Base-by-base conservation (phyloP, 768 basidiomycete genomes). In the Lentinula guzmanii region DNA sequence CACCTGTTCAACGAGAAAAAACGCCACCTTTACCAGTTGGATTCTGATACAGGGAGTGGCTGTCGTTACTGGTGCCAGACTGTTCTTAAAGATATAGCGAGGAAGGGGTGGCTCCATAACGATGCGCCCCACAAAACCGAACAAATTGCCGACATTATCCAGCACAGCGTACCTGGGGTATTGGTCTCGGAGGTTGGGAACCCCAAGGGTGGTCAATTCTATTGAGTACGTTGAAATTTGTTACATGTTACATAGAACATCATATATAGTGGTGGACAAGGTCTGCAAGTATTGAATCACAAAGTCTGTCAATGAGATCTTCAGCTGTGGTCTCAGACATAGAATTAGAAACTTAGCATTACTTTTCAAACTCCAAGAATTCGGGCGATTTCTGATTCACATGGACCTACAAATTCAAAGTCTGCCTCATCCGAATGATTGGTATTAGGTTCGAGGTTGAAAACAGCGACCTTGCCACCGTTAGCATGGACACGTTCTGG, bases 391-490 rank as follows among this genome's bases (percentile, higher is more conserved):
- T 39, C 63, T 1, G 34, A 53, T 52, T 71, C 70, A 53, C 70
- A 71, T 11, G 65, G 61, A 2, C 70, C 70, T 34, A 68, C 34
- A 62, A 71, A 67, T 5, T 69, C 33, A 57, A 69, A 71, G 45
- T 70, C 70, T 8, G 70, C 70, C 16, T 67, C 62, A 31, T 64
- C 61, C 18, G 58, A 61, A n/a, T 61, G 54, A 35, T 61, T 57
- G 11, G 50, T 66, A 10, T 24, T 51, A 8, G 50, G 16, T 31
- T 63, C 54, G 52, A 69, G 15, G 58, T 72, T 71, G 63, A 72
- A 72, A 11, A 72, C 67, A 1, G 71, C 71, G 5, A 72, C 67
- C 58, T 63, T 65, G 15, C 70, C 72, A 28, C 70, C 72, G 31
- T 63, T 43, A 4, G 43, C 39, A 42, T 61, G 33, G 13, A 67